Evolutionary conservation across 176 grass and related monocot species (phyloP).

Genomic region (Musa beccarii): DNA sequence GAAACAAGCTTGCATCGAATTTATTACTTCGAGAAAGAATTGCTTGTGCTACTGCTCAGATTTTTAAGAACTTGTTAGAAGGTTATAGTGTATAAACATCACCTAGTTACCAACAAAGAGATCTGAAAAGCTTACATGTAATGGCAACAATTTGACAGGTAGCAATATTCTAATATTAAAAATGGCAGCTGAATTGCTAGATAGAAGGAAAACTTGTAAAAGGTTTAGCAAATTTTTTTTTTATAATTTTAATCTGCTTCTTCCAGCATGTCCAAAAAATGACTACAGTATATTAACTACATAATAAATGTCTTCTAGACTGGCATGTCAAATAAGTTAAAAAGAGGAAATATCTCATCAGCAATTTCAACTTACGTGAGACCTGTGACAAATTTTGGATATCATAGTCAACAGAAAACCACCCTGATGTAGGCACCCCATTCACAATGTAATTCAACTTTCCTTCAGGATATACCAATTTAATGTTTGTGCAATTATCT

Average conservation of each 20-base stretch:
- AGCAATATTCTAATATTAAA: not conserved
- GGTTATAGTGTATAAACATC: not conserved
- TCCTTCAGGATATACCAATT: not conserved
- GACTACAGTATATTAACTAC: not conserved
- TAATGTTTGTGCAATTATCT: constrained; percentile 42
- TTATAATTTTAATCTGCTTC: not conserved
- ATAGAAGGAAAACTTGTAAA: not conserved
- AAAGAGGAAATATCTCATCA: not conserved
- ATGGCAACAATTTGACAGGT: not conserved
- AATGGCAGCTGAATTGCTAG: not conserved
- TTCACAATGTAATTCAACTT: constrained; percentile 30
- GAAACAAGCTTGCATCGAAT: constrained; percentile 1
- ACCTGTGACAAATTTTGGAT: constrained; percentile 14
- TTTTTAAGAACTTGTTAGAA: not conserved
- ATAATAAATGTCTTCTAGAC: not conserved
- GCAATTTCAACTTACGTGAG: constrained; percentile 24
- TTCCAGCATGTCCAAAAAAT: not conserved
- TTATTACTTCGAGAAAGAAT: constrained; percentile 43
- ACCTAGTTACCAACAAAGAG: not conserved
- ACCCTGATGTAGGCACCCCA: constrained; percentile 24
- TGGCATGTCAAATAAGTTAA: not conserved
- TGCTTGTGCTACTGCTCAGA: constrained; percentile 52
- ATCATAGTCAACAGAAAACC: constrained; percentile 59
- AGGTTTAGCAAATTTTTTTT: not conserved
- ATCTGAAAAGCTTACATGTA: too few species aligned